These are phyloP conservation scores for Eremothecium gossypii DNA, from an alignment of 1,139 yeast species.

Conservation along the genomic window DNA sequence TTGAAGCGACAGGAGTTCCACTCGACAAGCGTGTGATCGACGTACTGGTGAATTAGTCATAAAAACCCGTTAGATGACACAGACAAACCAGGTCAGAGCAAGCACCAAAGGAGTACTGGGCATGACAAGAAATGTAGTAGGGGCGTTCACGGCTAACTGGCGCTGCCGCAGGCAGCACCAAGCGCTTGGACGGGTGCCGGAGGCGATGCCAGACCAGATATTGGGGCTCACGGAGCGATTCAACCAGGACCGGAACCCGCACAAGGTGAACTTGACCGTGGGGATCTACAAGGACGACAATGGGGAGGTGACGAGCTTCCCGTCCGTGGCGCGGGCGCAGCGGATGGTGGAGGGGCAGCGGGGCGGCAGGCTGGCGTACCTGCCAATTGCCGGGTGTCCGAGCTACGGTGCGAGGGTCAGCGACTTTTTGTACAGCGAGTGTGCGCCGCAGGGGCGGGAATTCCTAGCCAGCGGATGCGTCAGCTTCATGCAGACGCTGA, in stretches of 20 bases:
- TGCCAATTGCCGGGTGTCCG: conserved; percentile 71
- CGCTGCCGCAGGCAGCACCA: neutral
- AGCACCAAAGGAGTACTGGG: no score
- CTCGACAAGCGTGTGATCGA: no score
- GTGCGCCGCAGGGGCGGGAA: conserved; percentile 29
- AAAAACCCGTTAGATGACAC: no score
- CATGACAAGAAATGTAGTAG: no score
- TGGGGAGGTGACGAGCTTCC: conserved; percentile 85
- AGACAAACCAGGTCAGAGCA: no score
- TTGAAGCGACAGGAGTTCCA: no score
- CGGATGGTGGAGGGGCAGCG: conserved; percentile 19
- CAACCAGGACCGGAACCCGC: conserved; percentile 43
- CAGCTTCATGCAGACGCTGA: conserved; percentile 72
- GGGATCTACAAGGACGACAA: conserved; percentile 85
- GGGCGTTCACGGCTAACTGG: no score
- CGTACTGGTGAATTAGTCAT: no score
- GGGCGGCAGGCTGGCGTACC: conserved; percentile 32
- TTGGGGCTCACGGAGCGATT: conserved; percentile 58
- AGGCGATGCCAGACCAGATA: conserved; percentile 67
- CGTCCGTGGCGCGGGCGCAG: conserved; percentile 69
- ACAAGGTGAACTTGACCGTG: conserved; percentile 80
- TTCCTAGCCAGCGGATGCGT: conserved; percentile 35
- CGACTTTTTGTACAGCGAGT: conserved; percentile 57
- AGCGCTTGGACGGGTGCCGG: conserved; percentile 15
- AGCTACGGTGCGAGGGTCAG: conserved; percentile 62